Evolutionary conservation across 306 rosid species (phyloP).

Genomic region (Ceratonia siliqua): DNA sequence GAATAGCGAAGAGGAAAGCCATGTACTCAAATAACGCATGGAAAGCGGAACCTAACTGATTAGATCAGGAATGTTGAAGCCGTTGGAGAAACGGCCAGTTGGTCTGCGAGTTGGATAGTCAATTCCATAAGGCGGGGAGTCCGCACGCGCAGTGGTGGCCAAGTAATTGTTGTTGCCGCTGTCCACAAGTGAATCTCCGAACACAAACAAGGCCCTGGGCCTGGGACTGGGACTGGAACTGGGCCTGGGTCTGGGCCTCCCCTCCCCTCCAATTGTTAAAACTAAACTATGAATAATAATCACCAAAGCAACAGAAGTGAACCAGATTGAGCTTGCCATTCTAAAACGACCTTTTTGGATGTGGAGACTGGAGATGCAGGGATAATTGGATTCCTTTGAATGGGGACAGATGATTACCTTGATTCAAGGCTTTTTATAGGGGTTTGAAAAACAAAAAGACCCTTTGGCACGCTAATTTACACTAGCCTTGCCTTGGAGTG

Average conservation of each 20-base stretch:
- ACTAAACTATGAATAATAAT: constrained; percentile 3
- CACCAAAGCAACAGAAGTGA: not conserved
- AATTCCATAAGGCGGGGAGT: constrained; percentile 57
- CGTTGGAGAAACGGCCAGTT: constrained; percentile 60
- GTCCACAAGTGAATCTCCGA: constrained; percentile 57
- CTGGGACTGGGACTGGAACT: constrained; percentile 28
- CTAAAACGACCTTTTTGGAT: constrained; percentile 11
- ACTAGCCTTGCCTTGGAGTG: constrained; percentile 22
- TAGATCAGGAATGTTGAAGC: constrained; percentile 53
- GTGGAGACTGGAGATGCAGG: too few species aligned
- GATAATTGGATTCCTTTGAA: not conserved
- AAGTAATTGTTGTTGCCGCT: constrained; percentile 56
- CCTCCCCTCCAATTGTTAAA: constrained; percentile 13
- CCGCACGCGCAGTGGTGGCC: constrained; percentile 49
- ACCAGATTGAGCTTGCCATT: constrained; percentile 24
- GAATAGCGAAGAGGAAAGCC: not conserved
- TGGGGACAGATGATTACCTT: not conserved
- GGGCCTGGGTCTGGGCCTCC: constrained; percentile 21
- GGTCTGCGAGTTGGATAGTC: constrained; percentile 44
- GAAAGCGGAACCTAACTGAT: constrained; percentile 45
- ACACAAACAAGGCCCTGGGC: constrained; percentile 53
- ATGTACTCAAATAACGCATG: too few species aligned
- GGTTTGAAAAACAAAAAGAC: not conserved
- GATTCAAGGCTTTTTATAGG: constrained; percentile 35
- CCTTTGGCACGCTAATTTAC: not conserved